These are phyloP conservation scores for Penicillium alfredii DNA, from an alignment of 495 filamentous ascomycete species.

Conservation along the genomic window DNA sequence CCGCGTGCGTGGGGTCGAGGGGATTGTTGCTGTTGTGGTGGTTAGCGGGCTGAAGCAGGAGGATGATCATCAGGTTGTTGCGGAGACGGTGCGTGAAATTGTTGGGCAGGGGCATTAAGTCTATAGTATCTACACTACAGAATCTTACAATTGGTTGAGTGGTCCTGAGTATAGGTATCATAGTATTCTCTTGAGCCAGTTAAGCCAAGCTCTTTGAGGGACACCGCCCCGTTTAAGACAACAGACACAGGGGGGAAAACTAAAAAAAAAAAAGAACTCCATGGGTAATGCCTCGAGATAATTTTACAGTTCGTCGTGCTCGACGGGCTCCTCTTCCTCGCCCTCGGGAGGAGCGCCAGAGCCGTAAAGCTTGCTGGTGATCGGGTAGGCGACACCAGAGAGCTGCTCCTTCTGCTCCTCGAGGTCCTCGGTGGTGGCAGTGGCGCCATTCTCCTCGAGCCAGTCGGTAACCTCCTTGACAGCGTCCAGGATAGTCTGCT, in stretches of 20 bases:
- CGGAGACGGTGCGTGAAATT: conserved; percentile 55
- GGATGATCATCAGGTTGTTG: conserved; percentile 70
- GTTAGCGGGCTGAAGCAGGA: conserved; percentile 72
- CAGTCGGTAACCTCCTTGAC: conserved; percentile 97
- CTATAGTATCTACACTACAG: not conserved
- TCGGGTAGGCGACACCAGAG: conserved; percentile 91
- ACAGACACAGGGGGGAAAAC: conserved; percentile 21
- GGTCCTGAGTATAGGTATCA: no score
- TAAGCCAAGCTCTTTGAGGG: conserved; percentile 9
- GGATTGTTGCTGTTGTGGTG: conserved; percentile 64
- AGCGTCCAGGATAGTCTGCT: conserved; percentile 92
- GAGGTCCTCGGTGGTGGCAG: conserved; percentile 87
- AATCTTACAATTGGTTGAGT: no score
- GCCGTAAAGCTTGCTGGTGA: conserved; percentile 95
- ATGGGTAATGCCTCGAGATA: conserved; percentile 37
- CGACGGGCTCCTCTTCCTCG: conserved; percentile 65
- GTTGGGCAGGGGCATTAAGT: conserved; percentile 18
- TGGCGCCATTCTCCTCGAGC: conserved; percentile 92
- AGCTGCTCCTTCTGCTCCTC: conserved; percentile 99
- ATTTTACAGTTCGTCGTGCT: conserved; percentile 88
- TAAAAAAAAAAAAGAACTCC: conserved; percentile 36
- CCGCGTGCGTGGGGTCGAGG: conserved; percentile 63
- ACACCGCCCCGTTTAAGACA: conserved; percentile 13
- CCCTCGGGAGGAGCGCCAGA: conserved; percentile 54
- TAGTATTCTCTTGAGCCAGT: conserved; percentile 23